These are phyloP conservation scores for Fomitiporia mediterranea DNA, from an alignment of 1,284 basidiomycete genomes.

Conservation along the genomic window DNA sequence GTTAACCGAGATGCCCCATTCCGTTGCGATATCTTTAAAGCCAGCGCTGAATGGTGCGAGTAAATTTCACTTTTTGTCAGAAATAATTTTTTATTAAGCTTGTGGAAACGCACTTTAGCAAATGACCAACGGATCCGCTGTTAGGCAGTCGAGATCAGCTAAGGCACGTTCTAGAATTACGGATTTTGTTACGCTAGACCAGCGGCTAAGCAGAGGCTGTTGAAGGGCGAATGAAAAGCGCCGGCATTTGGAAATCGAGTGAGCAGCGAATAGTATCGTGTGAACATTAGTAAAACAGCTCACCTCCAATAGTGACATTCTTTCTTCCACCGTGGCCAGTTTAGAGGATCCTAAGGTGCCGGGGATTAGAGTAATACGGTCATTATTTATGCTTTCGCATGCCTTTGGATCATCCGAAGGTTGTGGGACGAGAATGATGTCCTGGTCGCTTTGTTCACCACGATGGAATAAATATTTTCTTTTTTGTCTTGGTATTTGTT, in stretches of 20 bases:
- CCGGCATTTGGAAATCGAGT: not conserved
- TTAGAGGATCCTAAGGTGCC: conserved; percentile 13
- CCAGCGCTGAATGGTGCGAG: conserved; percentile 8
- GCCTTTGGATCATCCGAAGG: conserved; percentile 16
- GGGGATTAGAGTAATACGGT: too few relatives aligned
- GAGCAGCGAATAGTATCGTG: not conserved
- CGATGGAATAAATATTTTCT: not conserved
- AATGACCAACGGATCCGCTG: conserved; percentile 9
- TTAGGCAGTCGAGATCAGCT: not conserved
- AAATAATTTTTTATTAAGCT: not conserved
- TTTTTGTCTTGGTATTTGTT: not conserved
- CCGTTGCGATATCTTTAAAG: conserved; percentile 10
- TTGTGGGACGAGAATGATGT: conserved; percentile 16
- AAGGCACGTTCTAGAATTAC: not conserved
- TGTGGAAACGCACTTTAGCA: conserved; percentile 2
- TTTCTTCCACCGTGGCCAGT: conserved; percentile 17
- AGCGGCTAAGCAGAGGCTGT: conserved; percentile 10
- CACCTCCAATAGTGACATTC: conserved; percentile 12
- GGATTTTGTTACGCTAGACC: conserved; percentile 1
- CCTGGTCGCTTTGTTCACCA: not conserved
- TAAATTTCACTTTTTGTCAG: not conserved
- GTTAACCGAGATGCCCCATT: conserved; percentile 8
- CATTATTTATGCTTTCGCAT: too few relatives aligned
- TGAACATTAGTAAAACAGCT: not conserved
- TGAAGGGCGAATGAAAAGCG: not conserved